phyloP scores from a whole-genome alignment of 768 basidiomycete species.

The Scleroderma bovista region DNA sequence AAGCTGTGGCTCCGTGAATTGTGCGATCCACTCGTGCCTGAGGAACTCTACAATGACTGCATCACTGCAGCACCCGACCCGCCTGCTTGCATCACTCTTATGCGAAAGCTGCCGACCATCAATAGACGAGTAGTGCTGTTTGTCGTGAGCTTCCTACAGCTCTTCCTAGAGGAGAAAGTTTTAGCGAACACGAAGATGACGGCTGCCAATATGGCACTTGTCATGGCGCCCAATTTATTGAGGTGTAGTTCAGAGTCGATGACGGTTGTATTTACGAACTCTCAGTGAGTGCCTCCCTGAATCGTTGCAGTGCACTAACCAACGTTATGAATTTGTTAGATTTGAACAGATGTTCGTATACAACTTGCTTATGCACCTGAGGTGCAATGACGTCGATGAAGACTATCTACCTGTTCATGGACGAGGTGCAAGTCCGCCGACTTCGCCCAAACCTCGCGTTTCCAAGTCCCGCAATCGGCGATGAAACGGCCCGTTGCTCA shows the following conservation, averaged over 20 bases:
- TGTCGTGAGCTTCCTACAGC: slow-evolving; percentile 84
- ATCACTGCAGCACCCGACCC: slow-evolving; percentile 64
- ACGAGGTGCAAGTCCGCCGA: slow-evolving; percentile 56
- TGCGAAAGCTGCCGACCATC: slow-evolving; percentile 75
- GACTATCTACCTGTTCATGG: slow-evolving; percentile 79
- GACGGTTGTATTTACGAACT: slow-evolving; percentile 85
- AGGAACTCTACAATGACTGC: slow-evolving; percentile 89
- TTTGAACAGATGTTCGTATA: slow-evolving; percentile 89
- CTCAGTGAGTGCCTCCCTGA: slow-evolving; percentile 55
- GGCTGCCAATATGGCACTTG: slow-evolving; percentile 77
- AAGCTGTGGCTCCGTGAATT: slow-evolving; percentile 94
- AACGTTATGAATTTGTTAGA: slow-evolving; percentile 31
- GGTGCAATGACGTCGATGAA: slow-evolving; percentile 67
- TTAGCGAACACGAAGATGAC: slow-evolving; percentile 84
- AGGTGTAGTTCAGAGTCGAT: slow-evolving; percentile 86
- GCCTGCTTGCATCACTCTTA: slow-evolving; percentile 64
- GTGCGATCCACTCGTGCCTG: slow-evolving; percentile 85
- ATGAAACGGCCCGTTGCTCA: slow-evolving; percentile 7
- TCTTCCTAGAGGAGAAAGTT: slow-evolving; percentile 77
- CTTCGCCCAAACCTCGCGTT: slow-evolving; percentile 37
- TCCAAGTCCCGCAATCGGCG: slow-evolving; percentile 56
- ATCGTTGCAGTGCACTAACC: slow-evolving; percentile 8
- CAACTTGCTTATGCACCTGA: slow-evolving; percentile 75
- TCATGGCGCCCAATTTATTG: slow-evolving; percentile 89
- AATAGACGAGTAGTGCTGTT: slow-evolving; percentile 85